These are phyloP conservation scores for Quercus phellos DNA, from an alignment of 331 rosid species.

Conservation along the genomic window DNA sequence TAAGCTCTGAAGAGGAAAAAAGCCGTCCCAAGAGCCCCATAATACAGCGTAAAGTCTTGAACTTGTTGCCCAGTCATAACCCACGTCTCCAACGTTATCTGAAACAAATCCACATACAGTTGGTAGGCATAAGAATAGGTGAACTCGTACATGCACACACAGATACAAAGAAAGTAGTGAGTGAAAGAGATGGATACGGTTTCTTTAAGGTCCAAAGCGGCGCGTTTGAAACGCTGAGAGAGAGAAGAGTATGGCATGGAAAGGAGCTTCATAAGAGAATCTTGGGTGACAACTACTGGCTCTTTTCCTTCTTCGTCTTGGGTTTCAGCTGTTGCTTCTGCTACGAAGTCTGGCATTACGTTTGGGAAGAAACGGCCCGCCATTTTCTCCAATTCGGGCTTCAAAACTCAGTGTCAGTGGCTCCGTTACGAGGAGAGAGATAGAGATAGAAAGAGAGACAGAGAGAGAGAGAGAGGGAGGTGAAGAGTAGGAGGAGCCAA, in stretches of 20 bases:
- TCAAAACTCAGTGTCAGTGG: not conserved
- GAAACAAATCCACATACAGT: conserved; percentile 39
- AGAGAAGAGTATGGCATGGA: conserved; percentile 49
- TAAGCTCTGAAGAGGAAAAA: conserved; percentile 59
- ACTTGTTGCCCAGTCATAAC: conserved; percentile 39
- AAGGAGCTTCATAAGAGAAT: conserved; percentile 56
- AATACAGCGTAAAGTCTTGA: conserved; percentile 54
- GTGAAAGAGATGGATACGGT: conserved; percentile 31
- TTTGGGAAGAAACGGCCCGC: conserved; percentile 62
- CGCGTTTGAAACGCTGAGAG: conserved; percentile 60
- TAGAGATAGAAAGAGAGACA: not conserved
- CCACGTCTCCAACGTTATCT: conserved; percentile 59
- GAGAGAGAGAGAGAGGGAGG: not conserved
- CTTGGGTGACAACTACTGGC: conserved; percentile 21
- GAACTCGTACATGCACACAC: no score
- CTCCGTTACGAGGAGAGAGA: not conserved
- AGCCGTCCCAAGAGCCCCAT: conserved; percentile 65
- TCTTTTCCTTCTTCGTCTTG: conserved; percentile 17
- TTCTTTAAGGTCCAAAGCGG: conserved; percentile 72
- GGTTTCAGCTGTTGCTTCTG: conserved; percentile 38
- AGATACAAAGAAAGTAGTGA: not conserved
- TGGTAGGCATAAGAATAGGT: not conserved
- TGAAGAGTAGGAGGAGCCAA: no score
- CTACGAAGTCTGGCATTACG: conserved; percentile 50
- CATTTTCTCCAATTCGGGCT: conserved; percentile 26